A percentile compares a stretch with the other conserved stretches of the same genome.
Evolutionary conservation across 306 rosid species (phyloP).

Genomic region (Morella rubra): DNA sequence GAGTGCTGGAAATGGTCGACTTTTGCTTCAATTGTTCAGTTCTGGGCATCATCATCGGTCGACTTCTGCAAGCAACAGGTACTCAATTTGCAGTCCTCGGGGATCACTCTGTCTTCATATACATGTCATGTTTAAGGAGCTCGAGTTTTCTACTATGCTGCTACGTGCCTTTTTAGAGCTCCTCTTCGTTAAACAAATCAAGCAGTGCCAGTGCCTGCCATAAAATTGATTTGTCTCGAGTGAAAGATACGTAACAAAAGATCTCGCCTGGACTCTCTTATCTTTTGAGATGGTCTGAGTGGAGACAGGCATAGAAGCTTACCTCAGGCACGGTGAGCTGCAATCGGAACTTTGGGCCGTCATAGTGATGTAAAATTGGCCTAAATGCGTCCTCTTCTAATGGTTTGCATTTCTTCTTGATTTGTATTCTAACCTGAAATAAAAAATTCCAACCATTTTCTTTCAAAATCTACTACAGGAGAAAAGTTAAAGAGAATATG

Average conservation of each 20-base stretch:
- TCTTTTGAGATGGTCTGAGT: not conserved
- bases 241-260: not conserved
- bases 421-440: conserved; percentile 27
- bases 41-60: no score
- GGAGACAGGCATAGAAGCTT: not conserved
- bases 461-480: not conserved
- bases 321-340: conserved; percentile 35
- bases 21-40: no score
- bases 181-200: conserved; percentile 22
- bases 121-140: not conserved
- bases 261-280: not conserved
- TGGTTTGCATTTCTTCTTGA: conserved; percentile 28
- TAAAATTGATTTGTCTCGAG: not conserved
- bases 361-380: conserved; percentile 30
- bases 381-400: conserved; percentile 31
- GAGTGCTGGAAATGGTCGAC: no score
- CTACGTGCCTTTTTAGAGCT: not conserved
- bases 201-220: conserved; percentile 31
- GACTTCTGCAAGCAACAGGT: not conserved
- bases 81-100: not conserved
- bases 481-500: not conserved
- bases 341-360: conserved; percentile 35
- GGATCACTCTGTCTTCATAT: not conserved
- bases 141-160: not conserved
- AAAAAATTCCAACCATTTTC: not conserved